phyloP scores from a whole-genome alignment of 192 early-diverging fungal genomes.

The Podila verticillata region DNA sequence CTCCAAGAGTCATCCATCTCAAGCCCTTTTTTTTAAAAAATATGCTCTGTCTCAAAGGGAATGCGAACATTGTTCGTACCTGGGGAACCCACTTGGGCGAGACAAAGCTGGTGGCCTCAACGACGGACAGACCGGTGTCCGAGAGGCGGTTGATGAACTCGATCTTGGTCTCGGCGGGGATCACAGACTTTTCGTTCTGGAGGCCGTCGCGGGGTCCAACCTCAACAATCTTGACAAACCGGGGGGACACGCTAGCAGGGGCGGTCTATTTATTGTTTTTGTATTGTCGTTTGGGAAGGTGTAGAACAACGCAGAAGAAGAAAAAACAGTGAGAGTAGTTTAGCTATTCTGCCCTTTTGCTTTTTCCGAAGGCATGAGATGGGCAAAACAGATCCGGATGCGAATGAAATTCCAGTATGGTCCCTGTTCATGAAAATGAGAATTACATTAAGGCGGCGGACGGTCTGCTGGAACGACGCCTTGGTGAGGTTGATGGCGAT shows the following conservation, averaged over 20 bases:
- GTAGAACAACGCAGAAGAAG: too few relatives aligned
- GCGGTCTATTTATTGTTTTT: conserved; percentile 15
- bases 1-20: too few relatives aligned
- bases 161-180: conserved; percentile 86
- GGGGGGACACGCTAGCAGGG: conserved; percentile 18
- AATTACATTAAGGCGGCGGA: conserved; percentile 40
- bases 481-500: conserved; percentile 42
- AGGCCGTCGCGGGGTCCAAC: conserved; percentile 97
- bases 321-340: too few relatives aligned
- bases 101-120: conserved; percentile 96
- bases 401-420: neutral
- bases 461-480: conserved; percentile 22
- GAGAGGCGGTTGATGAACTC: conserved; percentile 87
- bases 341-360: too few relatives aligned
- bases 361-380: too few relatives aligned
- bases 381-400: too few relatives aligned
- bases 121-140: conserved; percentile 79
- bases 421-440: neutral
- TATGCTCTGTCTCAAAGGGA: too few relatives aligned
- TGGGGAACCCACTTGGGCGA: conserved; percentile 97
- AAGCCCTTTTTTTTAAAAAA: too few relatives aligned
- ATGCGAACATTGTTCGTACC: conserved; percentile 56
- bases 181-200: conserved; percentile 91
- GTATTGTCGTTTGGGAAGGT: neutral
- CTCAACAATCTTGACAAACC: conserved; percentile 89